These are phyloP conservation scores for Yarrowia phangngaensis DNA, from an alignment of 805 yeast species.

Conservation along the genomic window DNA sequence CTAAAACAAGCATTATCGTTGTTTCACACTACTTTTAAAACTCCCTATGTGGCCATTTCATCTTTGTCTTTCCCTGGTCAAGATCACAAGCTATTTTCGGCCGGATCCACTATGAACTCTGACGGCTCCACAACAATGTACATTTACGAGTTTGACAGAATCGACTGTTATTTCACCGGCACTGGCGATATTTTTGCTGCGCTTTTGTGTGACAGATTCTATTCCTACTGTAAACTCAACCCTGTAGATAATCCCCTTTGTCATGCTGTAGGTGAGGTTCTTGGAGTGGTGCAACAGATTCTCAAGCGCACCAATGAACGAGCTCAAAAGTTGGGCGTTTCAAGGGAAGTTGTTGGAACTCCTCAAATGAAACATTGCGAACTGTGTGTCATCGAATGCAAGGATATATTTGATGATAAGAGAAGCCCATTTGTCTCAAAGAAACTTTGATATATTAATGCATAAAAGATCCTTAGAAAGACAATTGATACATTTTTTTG, in stretches of 20 bases:
- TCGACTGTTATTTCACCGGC: slow-evolving; percentile 85
- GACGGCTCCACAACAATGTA: slow-evolving; percentile 31
- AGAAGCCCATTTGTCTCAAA: neutral
- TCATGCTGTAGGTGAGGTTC: slow-evolving; percentile 41
- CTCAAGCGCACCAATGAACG: slow-evolving; percentile 34
- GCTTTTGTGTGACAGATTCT: slow-evolving; percentile 57
- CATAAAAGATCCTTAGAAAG: neutral
- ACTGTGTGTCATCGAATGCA: slow-evolving; percentile 56
- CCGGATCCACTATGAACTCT: slow-evolving; percentile 42
- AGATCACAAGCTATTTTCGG: slow-evolving; percentile 42
- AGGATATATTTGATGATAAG: slow-evolving; percentile 1
- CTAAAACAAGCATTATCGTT: slow-evolving; percentile 47
- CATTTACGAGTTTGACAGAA: slow-evolving; percentile 53
- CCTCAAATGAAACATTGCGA: slow-evolving; percentile 67
- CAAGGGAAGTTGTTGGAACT: slow-evolving; percentile 43
- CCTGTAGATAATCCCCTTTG: slow-evolving; percentile 35
- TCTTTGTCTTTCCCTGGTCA: slow-evolving; percentile 45
- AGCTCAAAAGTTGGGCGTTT: slow-evolving; percentile 27
- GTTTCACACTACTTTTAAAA: slow-evolving; percentile 49
- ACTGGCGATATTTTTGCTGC: slow-evolving; percentile 93
- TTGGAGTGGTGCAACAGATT: slow-evolving; percentile 50
- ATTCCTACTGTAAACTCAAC: slow-evolving; percentile 19
- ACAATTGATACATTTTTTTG: neutral
- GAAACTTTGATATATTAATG: slow-evolving; percentile 1
- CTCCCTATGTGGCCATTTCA: slow-evolving; percentile 64